Evolutionary conservation across 371 early-diverging fungal species (phyloP).

Genomic region (Syncephalastrum contaminatum): DNA sequence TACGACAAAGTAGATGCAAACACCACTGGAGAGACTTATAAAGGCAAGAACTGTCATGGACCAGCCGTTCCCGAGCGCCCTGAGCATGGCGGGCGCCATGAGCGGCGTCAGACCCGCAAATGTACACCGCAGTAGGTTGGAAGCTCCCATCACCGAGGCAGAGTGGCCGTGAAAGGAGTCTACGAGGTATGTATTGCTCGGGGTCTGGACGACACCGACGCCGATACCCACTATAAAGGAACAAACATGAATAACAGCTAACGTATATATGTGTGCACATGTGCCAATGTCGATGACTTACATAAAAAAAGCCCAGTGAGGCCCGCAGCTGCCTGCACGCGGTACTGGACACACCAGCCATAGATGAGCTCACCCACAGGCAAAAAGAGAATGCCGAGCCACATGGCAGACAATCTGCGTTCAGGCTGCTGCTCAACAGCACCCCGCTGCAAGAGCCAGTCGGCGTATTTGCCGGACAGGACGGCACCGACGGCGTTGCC

Average conservation of each 20-base stretch:
- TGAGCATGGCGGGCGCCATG: constrained; percentile 34
- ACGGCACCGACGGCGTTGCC: constrained; percentile 49
- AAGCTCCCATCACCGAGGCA: constrained; percentile 44
- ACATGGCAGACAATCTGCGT: constrained; percentile 32
- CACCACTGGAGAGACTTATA: constrained; percentile 26
- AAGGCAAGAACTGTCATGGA: constrained; percentile 37
- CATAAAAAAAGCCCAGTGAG: constrained; percentile 40
- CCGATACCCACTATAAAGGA: constrained; percentile 41
- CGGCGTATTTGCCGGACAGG: constrained; percentile 39
- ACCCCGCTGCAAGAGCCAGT: constrained; percentile 23
- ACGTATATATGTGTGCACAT: background rate
- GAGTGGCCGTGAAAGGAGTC: constrained; percentile 41
- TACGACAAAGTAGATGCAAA: constrained; percentile 31
- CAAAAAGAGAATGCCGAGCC: constrained; percentile 42
- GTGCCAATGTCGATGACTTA: constrained; percentile 13
- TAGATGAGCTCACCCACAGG: constrained; percentile 37
- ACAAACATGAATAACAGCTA: background rate
- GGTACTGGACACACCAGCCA: constrained; percentile 43
- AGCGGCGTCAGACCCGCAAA: constrained; percentile 43
- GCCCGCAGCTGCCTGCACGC: constrained; percentile 21
- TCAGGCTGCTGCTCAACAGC: constrained; percentile 19
- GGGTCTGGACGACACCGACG: constrained; percentile 43
- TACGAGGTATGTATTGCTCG: constrained; percentile 45
- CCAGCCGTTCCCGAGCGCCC: constrained; percentile 46
- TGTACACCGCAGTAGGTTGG: constrained; percentile 41